phyloP scores from a whole-genome alignment of 2,329 filamentous ascomycete genomes.

The Fusarium subtropicale region DNA sequence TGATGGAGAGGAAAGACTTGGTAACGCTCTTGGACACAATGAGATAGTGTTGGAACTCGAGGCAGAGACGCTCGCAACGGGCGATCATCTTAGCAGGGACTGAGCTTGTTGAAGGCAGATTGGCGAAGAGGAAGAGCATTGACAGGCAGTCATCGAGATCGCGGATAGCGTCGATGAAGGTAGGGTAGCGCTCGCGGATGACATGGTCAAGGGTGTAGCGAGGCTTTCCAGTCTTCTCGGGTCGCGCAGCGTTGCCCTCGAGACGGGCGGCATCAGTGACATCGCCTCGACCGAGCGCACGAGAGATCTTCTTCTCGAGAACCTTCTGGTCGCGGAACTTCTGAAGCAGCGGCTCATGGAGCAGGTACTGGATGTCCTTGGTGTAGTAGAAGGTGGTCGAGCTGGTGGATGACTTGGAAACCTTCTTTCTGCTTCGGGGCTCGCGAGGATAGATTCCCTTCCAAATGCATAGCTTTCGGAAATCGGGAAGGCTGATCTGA shows the following conservation, averaged over 20 bases:
- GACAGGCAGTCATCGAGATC: conserved; percentile 97
- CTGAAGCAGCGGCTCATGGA: conserved; percentile 92
- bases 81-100: conserved; percentile 97
- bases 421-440: conserved; percentile 97
- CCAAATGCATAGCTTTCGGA: conserved; percentile 98
- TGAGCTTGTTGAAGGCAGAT: conserved; percentile 87
- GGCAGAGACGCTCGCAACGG: conserved; percentile 89
- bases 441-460: conserved; percentile 99
- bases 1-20: conserved; percentile 98
- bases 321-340: conserved; percentile 98
- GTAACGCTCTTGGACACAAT: conserved; percentile 91
- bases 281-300: conserved; percentile 91
- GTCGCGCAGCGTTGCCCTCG: conserved; percentile 84
- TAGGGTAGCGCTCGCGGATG: conserved; percentile 97
- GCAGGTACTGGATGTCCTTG: conserved; percentile 97
- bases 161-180: conserved; percentile 91
- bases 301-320: conserved; percentile 96
- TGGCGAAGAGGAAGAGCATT: conserved; percentile 97
- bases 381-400: conserved; percentile 92
- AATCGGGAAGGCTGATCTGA: conserved; percentile 96
- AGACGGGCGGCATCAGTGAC: conserved; percentile 87
- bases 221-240: conserved; percentile 91
- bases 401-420: conserved; percentile 86
- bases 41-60: conserved; percentile 98
- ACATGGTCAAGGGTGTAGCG: conserved; percentile 95